These are phyloP conservation scores for Leucocoprinus sp. DNA, from an alignment of 768 basidiomycete species.

Conservation along the genomic window DNA sequence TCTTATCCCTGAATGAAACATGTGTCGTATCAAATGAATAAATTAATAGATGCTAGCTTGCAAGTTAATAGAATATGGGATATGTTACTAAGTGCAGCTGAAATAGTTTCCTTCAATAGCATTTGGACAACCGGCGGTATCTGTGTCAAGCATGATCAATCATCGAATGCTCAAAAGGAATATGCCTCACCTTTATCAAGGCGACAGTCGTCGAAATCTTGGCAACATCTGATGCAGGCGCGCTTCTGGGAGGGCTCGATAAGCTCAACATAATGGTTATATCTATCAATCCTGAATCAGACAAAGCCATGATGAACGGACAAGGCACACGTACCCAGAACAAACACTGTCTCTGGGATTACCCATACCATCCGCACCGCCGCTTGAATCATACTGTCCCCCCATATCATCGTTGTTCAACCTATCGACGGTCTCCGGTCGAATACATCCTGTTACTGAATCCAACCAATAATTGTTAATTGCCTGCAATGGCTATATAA, in stretches of 20 bases:
- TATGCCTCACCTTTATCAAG: constrained; percentile 30
- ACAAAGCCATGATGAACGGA: background rate
- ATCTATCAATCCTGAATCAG: constrained; percentile 20
- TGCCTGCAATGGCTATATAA: too few species aligned
- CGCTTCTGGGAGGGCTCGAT: constrained; percentile 42
- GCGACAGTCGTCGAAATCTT: constrained; percentile 44
- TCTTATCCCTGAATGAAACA: too few species aligned
- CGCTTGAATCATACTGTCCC: constrained; percentile 51
- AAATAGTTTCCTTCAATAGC: constrained; percentile 48
- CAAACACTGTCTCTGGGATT: constrained; percentile 44
- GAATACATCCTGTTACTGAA: constrained; percentile 48
- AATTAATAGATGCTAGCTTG: too few species aligned
- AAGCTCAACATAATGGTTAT: constrained; percentile 52
- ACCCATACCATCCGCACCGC: constrained; percentile 40
- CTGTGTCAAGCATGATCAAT: constrained; percentile 16
- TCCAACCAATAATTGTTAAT: background rate
- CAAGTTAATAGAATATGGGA: background rate
- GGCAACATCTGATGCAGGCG: constrained; percentile 52
- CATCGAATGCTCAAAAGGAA: background rate
- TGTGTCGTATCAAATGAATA: too few species aligned
- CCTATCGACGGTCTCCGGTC: constrained; percentile 30
- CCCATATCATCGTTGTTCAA: constrained; percentile 40
- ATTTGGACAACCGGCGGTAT: constrained; percentile 40
- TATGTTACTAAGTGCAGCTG: constrained; percentile 28
- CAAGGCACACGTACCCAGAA: constrained; percentile 35